phyloP scores from a whole-genome alignment of 139 green algal genomes.

The Closterium sp. region DNA sequence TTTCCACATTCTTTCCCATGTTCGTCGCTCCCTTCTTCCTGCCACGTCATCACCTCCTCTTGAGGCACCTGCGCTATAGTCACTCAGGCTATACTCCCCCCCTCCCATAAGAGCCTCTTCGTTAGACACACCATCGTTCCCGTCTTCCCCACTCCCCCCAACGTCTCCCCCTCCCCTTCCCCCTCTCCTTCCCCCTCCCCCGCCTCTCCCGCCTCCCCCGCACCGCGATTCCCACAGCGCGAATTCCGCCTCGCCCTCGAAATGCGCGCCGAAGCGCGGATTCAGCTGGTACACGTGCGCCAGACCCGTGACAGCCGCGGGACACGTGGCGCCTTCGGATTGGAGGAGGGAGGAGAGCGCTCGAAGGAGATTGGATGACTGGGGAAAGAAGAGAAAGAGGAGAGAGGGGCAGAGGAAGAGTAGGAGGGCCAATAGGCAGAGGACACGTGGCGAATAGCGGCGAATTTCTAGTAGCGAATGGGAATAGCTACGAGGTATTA shows the following conservation, averaged over 20 bases:
- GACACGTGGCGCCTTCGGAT: not conserved
- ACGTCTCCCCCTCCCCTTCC: not conserved
- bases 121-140: not conserved
- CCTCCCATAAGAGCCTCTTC: not conserved
- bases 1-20: not conserved
- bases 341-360: not conserved
- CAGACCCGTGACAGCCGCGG: not conserved
- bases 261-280: constrained; percentile 1
- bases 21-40: not conserved
- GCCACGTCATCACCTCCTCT: not conserved
- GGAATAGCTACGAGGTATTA: not conserved
- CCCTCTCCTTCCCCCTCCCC: not conserved
- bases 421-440: not conserved
- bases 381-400: not conserved
- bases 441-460: not conserved
- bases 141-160: not conserved
- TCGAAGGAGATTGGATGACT: not conserved
- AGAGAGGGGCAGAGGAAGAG: not conserved
- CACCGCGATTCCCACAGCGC: not conserved
- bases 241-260: not conserved
- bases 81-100: not conserved
- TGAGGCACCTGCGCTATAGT: not conserved
- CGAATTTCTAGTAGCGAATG: not conserved
- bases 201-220: not conserved
- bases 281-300: constrained; percentile 15